Conservation (phyloP, 257 asterid genomes). For the Vinca minor region DNA sequence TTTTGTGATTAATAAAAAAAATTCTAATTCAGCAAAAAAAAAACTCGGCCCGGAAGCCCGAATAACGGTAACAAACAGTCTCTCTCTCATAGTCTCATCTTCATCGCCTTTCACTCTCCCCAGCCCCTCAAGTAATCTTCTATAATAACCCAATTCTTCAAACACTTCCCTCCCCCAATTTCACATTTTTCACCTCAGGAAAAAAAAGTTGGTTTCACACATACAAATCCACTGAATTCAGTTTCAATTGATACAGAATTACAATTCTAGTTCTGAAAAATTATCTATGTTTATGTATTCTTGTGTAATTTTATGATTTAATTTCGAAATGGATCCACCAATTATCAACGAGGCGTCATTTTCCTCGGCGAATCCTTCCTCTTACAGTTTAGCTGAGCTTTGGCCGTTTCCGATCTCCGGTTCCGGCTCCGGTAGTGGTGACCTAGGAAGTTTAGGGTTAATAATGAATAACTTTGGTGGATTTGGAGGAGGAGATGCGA, state of each 20-base stretch:
- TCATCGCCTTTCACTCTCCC: conserved; percentile 13
- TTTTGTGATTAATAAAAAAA: too few relatives aligned
- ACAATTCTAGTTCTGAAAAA: background rate
- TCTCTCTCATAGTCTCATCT: conserved; percentile 23
- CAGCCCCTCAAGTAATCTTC: background rate
- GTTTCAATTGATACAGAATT: background rate
- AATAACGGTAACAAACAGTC: background rate
- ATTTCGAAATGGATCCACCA: conserved; percentile 66
- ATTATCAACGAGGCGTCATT: conserved; percentile 62
- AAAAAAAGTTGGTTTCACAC: background rate
- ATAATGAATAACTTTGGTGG: conserved; percentile 41
- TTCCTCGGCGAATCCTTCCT: conserved; percentile 59
- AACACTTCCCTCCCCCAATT: conserved; percentile 8
- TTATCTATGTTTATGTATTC: background rate
- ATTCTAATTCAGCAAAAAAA: too few relatives aligned
- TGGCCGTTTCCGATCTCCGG: conserved; percentile 50
- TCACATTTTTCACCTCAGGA: background rate
- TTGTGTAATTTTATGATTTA: background rate
- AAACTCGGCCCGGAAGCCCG: conserved; percentile 1
- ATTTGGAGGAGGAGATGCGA: conserved; percentile 22
- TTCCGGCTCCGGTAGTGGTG: conserved; percentile 10
- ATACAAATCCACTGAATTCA: background rate
- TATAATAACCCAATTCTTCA: conserved; percentile 5
- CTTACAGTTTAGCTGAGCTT: conserved; percentile 66
- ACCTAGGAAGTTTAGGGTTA: conserved; percentile 40